Conservation (phyloP, 306 rosid genomes). For the Mimosa pudica region DNA sequence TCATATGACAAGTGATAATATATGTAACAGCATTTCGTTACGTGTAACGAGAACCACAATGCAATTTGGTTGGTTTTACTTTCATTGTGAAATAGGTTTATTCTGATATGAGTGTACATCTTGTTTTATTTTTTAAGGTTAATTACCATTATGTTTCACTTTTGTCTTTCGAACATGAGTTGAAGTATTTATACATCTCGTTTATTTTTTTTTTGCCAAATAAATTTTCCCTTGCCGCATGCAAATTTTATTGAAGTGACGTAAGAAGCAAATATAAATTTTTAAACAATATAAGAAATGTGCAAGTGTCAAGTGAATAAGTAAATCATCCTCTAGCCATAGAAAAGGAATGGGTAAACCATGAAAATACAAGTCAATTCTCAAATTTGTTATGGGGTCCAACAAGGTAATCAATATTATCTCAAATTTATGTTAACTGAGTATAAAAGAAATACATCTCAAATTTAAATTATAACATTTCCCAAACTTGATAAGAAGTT, state of each 20-base stretch:
- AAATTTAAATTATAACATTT: not conserved
- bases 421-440: no score
- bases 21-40: slow-evolving; percentile 34
- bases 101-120: not conserved
- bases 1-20: not conserved
- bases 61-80: not conserved
- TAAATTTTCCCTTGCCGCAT: not conserved
- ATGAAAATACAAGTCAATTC: not conserved
- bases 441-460: not conserved
- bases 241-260: not conserved
- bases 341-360: not conserved
- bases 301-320: not conserved
- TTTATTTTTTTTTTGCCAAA: not conserved
- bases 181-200: not conserved
- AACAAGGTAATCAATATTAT: not conserved
- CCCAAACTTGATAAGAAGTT: not conserved
- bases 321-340: not conserved
- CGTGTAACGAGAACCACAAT: not conserved
- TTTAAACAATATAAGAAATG: not conserved
- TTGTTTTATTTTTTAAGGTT: not conserved
- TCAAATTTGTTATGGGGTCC: not conserved
- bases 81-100: not conserved
- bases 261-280: not conserved
- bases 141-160: not conserved
- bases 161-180: not conserved